Percentiles rank a stretch among this genome's conserved stretches.
phyloP scores from a whole-genome alignment of 352 stramenopile species.

The Phytophthora niederhauseri region DNA sequence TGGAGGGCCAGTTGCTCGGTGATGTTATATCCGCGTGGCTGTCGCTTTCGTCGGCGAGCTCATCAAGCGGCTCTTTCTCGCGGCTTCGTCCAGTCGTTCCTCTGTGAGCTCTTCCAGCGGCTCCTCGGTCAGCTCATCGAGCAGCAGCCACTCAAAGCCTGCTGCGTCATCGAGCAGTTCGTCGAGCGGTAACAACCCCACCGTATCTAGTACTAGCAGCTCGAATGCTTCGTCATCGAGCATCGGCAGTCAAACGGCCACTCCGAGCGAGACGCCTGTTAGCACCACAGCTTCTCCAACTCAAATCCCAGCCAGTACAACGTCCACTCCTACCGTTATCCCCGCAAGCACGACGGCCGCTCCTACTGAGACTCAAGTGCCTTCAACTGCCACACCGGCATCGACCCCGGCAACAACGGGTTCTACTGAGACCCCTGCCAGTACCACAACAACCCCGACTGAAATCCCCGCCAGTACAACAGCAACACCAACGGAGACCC shows the following conservation, averaged over 20 bases:
- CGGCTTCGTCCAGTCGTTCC: too few species aligned
- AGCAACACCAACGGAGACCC: background rate
- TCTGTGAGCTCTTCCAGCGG: background rate
- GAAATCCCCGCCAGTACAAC: background rate
- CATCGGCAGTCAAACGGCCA: background rate
- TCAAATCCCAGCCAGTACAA: background rate
- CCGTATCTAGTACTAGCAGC: background rate
- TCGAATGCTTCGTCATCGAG: background rate
- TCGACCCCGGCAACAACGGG: background rate
- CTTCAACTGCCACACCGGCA: background rate
- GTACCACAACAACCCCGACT: background rate
- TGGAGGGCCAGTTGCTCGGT: conserved; percentile 6
- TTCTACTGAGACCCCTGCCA: background rate
- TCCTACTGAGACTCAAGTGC: background rate
- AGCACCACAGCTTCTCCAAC: background rate
- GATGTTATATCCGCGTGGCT: conserved; percentile 13
- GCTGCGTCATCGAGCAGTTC: background rate
- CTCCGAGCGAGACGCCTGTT: background rate
- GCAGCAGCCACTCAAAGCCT: background rate
- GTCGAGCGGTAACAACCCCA: background rate
- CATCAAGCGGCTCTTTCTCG: background rate
- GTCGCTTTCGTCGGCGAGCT: background rate
- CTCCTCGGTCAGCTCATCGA: background rate
- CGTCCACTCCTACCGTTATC: background rate
- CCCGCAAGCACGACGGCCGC: background rate